Percentiles rank a stretch among this genome's conserved stretches.
phyloP scores from a whole-genome alignment of 2,329 filamentous ascomycete genomes.

The Epichloe gansuensis region DNA sequence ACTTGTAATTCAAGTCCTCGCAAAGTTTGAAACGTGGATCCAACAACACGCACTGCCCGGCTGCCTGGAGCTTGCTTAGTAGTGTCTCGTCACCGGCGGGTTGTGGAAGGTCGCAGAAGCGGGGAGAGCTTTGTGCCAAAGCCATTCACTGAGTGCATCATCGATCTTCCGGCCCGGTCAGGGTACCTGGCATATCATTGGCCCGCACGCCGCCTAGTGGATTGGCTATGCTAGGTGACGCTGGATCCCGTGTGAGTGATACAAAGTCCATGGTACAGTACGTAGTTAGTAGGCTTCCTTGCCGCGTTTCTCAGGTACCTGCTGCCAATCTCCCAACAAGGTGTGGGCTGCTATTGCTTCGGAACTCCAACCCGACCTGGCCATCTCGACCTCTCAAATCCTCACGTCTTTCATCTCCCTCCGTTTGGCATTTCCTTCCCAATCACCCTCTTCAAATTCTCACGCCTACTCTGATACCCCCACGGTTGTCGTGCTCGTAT shows the following conservation, averaged over 20 bases:
- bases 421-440: not conserved
- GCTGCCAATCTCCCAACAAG: not conserved
- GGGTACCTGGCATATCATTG: slow-evolving; percentile 23
- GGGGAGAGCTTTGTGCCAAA: not conserved
- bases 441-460: slow-evolving; percentile 6
- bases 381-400: slow-evolving; percentile 14
- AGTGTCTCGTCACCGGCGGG: not conserved
- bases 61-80: slow-evolving; percentile 4
- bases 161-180: slow-evolving; percentile 25
- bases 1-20: not conserved
- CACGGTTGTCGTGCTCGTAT: not conserved
- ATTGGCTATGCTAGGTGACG: not conserved
- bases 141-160: slow-evolving; percentile 14
- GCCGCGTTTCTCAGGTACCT: not conserved
- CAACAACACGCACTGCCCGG: slow-evolving; percentile 1
- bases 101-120: slow-evolving; percentile 4
- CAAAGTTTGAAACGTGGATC: not conserved
- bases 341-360: not conserved
- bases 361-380: slow-evolving; percentile 3
- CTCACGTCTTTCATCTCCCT: slow-evolving; percentile 9
- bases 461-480: slow-evolving; percentile 4
- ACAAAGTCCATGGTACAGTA: not conserved
- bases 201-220: slow-evolving; percentile 12
- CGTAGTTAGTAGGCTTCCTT: not conserved
- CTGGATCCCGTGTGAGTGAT: slow-evolving; percentile 5